Evolutionary conservation across 1,284 basidiomycete species (phyloP).

Genomic region (Kalmanozyma brasiliensis): DNA sequence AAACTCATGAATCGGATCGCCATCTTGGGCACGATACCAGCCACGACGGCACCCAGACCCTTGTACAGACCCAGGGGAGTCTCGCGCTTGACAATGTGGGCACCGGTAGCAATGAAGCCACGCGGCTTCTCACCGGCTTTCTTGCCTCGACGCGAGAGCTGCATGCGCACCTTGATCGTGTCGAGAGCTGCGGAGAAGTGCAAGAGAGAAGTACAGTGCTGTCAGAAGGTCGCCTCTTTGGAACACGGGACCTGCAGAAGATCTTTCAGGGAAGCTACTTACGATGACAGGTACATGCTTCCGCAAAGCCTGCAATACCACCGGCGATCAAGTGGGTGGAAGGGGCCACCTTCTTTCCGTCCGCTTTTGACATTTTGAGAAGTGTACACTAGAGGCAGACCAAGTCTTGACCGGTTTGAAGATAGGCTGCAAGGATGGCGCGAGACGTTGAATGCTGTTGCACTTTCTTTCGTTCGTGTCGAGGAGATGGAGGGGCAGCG

Average conservation of each 20-base stretch:
- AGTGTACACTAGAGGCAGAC: not conserved
- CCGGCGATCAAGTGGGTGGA: conserved; percentile 67
- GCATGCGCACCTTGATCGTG: conserved; percentile 98
- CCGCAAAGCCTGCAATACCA: conserved; percentile 67
- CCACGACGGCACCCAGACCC: conserved; percentile 95
- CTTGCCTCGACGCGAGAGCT: conserved; percentile 72
- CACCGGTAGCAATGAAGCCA: conserved; percentile 91
- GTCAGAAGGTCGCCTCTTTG: conserved; percentile 4
- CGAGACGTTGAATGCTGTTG: not conserved
- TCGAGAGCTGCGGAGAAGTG: conserved; percentile 72
- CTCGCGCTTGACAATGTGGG: conserved; percentile 88
- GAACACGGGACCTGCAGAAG: no score
- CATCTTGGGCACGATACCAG: conserved; percentile 97
- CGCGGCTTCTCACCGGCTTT: conserved; percentile 73
- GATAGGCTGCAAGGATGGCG: not conserved
- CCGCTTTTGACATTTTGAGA: conserved; percentile 31
- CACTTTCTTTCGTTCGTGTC: not conserved
- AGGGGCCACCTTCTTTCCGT: conserved; percentile 60
- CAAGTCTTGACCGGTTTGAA: no score
- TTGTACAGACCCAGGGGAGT: conserved; percentile 97
- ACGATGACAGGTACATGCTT: conserved; percentile 68
- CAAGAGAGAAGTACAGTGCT: not conserved
- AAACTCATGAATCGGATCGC: conserved; percentile 98
- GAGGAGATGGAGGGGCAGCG: not conserved
- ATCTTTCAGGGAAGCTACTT: conserved; percentile 30